Conservation (phyloP, 1,139 yeast species). For the Saccharomyces hybrid region DNA sequence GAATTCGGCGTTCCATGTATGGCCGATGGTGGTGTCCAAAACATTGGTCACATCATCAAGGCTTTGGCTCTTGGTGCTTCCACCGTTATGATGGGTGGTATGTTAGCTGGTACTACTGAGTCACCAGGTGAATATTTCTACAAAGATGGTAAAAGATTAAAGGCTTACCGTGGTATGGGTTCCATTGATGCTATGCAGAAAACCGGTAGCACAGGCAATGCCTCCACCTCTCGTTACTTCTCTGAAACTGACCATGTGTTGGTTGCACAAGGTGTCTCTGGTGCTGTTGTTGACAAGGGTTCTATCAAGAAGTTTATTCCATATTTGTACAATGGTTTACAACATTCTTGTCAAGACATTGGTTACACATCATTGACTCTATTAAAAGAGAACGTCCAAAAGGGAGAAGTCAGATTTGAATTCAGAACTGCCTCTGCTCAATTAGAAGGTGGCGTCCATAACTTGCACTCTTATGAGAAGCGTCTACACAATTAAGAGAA, state of each 20-base stretch:
- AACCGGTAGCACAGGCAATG: conserved; percentile 80
- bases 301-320: conserved; percentile 90
- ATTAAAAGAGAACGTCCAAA: conserved; percentile 57
- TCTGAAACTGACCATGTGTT: conserved; percentile 91
- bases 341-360: conserved; percentile 97
- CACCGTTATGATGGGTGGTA: conserved; percentile 98
- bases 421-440: conserved; percentile 98
- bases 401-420: conserved; percentile 82
- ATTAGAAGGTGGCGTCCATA: conserved; percentile 97
- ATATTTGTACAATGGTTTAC: conserved; percentile 88
- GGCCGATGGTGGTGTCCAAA: conserved; percentile 99
- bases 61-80: conserved; percentile 97
- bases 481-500: conserved; percentile 73
- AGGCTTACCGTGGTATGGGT: conserved; percentile 99
- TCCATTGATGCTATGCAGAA: conserved; percentile 98
- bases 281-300: conserved; percentile 95
- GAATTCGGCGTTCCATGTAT: conserved; percentile 50
- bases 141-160: conserved; percentile 96
- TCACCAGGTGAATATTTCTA: conserved; percentile 97
- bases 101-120: conserved; percentile 96
- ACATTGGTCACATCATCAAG: conserved; percentile 96
- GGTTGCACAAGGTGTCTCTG: conserved; percentile 98
- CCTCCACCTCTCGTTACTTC: conserved; percentile 96
- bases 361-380: conserved; percentile 66
- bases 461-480: conserved; percentile 94